Evolutionary conservation across 176 grass and related monocot genomes (phyloP), one percentile per base, ranked within the genome.

Genomic region (Tillandsia leiboldiana): DNA sequence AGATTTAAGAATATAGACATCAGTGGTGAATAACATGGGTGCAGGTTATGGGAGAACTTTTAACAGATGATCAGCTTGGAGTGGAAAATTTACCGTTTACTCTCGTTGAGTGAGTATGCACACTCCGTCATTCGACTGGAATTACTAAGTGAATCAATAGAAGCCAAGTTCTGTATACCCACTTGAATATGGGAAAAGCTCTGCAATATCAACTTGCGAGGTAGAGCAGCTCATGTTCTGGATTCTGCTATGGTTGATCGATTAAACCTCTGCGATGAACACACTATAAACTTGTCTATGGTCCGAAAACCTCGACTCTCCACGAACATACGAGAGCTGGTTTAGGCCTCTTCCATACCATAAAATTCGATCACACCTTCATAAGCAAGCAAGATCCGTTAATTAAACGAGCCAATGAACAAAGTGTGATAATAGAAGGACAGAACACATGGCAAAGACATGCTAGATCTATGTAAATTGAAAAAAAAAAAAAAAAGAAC

Each of bases 281-380:
- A 96, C 80, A 70, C 85, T 86, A 69, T 91, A 96, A 66, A 96
- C 92, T 10, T 88, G 92, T 14, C 92, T 82, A 64, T 96, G 92
- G 72, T 96, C 92, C 1, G 92, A 96, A 77, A 91, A 96, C 14
- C 88, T 85, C 2, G 85, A 96, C 78, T 96, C 88, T 11, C 92
- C 85, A 3, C 92, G 88, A 53, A 96, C 92, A 53, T 96, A 96
- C 10, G 87, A 88, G 8, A 91, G 64, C 52, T 96, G 92, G 58
- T 72, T 82, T 12, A 96, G 83, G 33, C 92, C 92, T 74, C 85
- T 82, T 62, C 92, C 92, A 17, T 84, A 63, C 92, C 92, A 96
- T 67, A 96, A 70, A 74, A 96, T 96, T 42, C 92, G 81, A 58
- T 96, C 92, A 65, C 92, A 96, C 92, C 92, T 96, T 56, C 61